Evolutionary conservation across 2,329 filamentous ascomycete species (phyloP), one percentile per base, ranked within the genome.

Genomic region (Verticillium nonalfalfae): DNA sequence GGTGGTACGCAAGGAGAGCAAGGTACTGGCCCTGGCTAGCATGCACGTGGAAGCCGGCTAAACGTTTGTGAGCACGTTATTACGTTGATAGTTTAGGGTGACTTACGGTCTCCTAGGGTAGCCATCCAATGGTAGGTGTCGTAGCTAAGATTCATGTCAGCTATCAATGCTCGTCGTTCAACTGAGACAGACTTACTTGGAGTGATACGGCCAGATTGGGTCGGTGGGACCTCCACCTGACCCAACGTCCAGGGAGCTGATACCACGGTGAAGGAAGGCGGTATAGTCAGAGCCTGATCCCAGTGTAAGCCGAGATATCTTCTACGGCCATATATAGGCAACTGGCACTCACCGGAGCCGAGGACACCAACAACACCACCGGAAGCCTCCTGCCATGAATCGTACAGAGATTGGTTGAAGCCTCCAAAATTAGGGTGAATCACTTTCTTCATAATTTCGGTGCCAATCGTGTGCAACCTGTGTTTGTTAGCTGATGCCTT

Each of bases 81-180:
- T n/a, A 7, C 15, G n/a, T 45, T 45, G 7, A 3, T 3, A 45
- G 9, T n/a, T 15, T 7, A 3, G 15, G 9, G 5, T 52, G n/a
- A 52, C 45, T 11, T 52, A 52, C 45, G 81, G 66, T 96, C 92
- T 4, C 91, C 91, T 66, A 86, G 92, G 3, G 79, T 88, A 14
- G 88, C 81, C 90, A 95, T 95, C 91, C 91, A 96, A 68, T 88
- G 79, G 70, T 90, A 93, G 38, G 84, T 90, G 70, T 96, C 92
- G 70, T 93, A 96, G 74, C 45, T 52, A 36, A 7, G 39, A 95
- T 95, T 0, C 26, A 34, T 4, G 45, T 52, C 45, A 52, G 18
- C 26, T 4, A 4, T 31, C 26, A 31, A 31, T 31, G 26, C 26
- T 31, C 26, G 26, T 31, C 26, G 26, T 31, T 5, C 4, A 4